Conservation (phyloP, 306 rosid genomes). For the Ormosia emarginata region DNA sequence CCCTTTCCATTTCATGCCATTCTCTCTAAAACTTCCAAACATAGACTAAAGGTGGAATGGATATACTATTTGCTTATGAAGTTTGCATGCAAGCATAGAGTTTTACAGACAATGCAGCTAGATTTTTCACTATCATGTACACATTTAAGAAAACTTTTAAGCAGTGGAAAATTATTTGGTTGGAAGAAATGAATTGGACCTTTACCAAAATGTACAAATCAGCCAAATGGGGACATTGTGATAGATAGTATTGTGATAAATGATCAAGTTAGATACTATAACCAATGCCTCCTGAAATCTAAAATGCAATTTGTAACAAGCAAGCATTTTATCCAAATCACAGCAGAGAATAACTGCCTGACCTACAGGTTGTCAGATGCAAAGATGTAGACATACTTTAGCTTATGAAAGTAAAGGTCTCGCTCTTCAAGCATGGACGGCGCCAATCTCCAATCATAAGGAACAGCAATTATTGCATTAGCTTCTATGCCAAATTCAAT, state of each 20-base stretch:
- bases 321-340: conserved; percentile 11
- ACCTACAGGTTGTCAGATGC: conserved; percentile 9
- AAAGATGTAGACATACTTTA: conserved; percentile 60
- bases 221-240: not conserved
- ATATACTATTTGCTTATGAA: not conserved
- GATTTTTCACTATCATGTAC: not conserved
- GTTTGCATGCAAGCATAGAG: not conserved
- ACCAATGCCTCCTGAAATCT: not conserved
- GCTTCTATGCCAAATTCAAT: conserved; percentile 95
- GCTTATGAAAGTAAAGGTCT: conserved; percentile 95
- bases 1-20: not conserved
- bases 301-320: not conserved
- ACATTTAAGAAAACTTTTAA: not conserved
- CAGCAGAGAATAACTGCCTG: not conserved
- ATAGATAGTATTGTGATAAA: not conserved
- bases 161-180: not conserved
- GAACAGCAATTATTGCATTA: conserved; percentile 94
- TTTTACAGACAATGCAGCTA: not conserved
- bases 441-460: conserved; percentile 95
- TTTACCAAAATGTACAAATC: not conserved
- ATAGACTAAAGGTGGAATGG: not conserved
- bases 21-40: not conserved
- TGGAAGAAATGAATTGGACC: not conserved
- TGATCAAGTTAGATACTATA: not conserved
- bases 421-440: conserved; percentile 95